Evolutionary conservation across 805 yeast genomes (phyloP).

Genomic region (Barnettozyma pratensis): DNA sequence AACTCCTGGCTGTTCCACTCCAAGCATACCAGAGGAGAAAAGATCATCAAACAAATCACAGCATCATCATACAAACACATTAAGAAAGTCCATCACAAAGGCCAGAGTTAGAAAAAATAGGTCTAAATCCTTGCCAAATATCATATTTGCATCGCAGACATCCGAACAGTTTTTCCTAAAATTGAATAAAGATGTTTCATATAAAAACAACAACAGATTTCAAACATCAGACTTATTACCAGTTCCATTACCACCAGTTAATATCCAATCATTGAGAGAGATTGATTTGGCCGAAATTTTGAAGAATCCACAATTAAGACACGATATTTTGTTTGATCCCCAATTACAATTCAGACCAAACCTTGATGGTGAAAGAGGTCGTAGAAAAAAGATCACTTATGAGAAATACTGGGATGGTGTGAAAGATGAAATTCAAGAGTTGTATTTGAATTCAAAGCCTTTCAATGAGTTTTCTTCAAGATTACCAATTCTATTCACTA

Average conservation of each 20-base stretch:
- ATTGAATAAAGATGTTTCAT: constrained; percentile 12
- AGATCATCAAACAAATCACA: background rate
- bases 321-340: constrained; percentile 90
- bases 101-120: constrained; percentile 21
- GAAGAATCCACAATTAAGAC: constrained; percentile 88
- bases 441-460: constrained; percentile 25
- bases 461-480: constrained; percentile 17
- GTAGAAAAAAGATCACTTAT: constrained; percentile 65
- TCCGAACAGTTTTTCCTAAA: constrained; percentile 1
- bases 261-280: constrained; percentile 73
- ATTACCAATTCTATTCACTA: constrained; percentile 66
- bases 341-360: constrained; percentile 88
- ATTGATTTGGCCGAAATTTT: constrained; percentile 84
- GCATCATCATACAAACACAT: background rate
- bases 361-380: constrained; percentile 85
- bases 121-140: constrained; percentile 26
- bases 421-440: constrained; percentile 56
- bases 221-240: constrained; percentile 13
- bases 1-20: constrained; percentile 11
- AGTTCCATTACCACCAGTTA: constrained; percentile 74
- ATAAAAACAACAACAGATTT: constrained; percentile 14
- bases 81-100: constrained; percentile 7
- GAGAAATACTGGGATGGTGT: constrained; percentile 84
- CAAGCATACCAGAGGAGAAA: constrained; percentile 1
- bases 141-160: constrained; percentile 11